Conservation (phyloP, 2,329 filamentous ascomycete species). For the Sporothrix sp. region DNA sequence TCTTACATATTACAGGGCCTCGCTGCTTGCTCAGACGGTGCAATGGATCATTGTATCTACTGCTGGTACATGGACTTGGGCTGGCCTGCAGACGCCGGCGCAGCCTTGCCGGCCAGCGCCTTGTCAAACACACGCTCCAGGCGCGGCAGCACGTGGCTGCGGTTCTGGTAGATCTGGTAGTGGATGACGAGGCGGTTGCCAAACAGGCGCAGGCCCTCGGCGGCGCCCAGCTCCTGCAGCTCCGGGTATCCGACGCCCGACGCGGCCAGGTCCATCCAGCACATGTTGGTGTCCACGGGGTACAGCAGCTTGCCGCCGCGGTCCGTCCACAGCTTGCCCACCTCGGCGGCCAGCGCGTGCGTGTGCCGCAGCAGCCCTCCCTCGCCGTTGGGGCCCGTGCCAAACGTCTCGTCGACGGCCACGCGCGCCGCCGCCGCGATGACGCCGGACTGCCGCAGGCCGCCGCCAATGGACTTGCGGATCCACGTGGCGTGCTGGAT, state of each 20-base stretch:
- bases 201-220: conserved; percentile 34
- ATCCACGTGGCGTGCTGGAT: conserved; percentile 64
- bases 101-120: conserved; percentile 22
- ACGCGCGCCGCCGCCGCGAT: conserved; percentile 66
- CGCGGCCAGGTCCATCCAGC: conserved; percentile 66
- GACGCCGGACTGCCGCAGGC: conserved; percentile 65
- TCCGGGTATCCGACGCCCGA: conserved; percentile 36
- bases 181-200: conserved; percentile 37
- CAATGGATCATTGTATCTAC: no score
- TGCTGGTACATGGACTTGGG: conserved; percentile 5
- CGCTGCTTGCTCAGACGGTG: no score
- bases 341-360: conserved; percentile 52
- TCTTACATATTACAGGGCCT: no score
- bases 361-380: conserved; percentile 51
- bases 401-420: conserved; percentile 71
- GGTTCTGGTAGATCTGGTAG: conserved; percentile 52
- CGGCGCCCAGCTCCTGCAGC: conserved; percentile 32
- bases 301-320: conserved; percentile 59
- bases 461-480: conserved; percentile 72
- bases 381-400: conserved; percentile 43
- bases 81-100: background rate
- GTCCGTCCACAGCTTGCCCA: conserved; percentile 54
- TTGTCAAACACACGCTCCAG: conserved; percentile 46
- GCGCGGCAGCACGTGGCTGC: conserved; percentile 48
- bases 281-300: conserved; percentile 84